Evolutionary conservation across 129 eudicot species (phyloP).

Genomic region (Escallonia rubra): DNA sequence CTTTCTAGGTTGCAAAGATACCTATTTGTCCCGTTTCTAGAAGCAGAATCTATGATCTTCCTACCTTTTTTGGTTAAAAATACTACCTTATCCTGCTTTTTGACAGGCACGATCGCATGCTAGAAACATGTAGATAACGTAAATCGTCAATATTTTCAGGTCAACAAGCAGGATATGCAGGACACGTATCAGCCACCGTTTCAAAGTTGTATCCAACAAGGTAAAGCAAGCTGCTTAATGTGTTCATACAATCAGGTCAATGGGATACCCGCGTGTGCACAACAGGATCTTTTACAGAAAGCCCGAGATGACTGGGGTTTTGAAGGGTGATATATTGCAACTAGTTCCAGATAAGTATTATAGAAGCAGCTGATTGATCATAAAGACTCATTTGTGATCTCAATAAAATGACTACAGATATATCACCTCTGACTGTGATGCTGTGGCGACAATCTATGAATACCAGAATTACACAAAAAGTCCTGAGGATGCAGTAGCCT

Average conservation of each 20-base stretch:
- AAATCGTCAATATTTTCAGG: slow-evolving; percentile 36
- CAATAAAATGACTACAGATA: slow-evolving; percentile 50
- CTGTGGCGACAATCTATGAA: slow-evolving; percentile 94
- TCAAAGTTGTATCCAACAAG: slow-evolving; percentile 72
- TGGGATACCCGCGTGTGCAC: slow-evolving; percentile 88
- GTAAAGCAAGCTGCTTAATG: slow-evolving; percentile 97
- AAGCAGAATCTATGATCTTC: no score
- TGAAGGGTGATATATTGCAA: slow-evolving; percentile 54
- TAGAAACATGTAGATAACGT: slow-evolving; percentile 5
- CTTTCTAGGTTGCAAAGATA: no score
- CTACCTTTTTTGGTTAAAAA: no score
- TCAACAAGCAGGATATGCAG: slow-evolving; percentile 87
- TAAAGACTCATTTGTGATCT: slow-evolving; percentile 15
- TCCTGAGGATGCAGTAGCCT: slow-evolving; percentile 90
- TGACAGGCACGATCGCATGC: neutral
- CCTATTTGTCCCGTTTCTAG: no score
- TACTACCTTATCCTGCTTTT: no score
- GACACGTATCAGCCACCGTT: slow-evolving; percentile 94
- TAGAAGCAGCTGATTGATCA: neutral
- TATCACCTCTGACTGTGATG: slow-evolving; percentile 93
- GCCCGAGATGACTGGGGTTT: slow-evolving; percentile 89
- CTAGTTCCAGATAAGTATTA: slow-evolving; percentile 7
- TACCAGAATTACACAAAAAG: slow-evolving; percentile 68
- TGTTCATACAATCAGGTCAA: slow-evolving; percentile 92
- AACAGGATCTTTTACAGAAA: slow-evolving; percentile 59